Base-by-base conservation (phyloP, 2,329 filamentous ascomycete genomes). In the Fusarium torreyae region DNA sequence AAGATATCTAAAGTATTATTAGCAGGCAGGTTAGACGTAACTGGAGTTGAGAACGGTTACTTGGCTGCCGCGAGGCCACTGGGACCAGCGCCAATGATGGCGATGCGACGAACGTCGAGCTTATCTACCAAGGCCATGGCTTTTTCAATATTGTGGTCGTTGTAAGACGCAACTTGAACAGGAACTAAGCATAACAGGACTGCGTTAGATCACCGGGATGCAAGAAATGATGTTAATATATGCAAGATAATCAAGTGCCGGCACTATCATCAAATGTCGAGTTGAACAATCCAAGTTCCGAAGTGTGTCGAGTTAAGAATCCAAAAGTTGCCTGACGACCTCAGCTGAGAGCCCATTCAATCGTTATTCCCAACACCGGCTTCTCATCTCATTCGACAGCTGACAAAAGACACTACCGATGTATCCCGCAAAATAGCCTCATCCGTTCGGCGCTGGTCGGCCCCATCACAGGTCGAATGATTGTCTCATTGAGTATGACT, bases 1-100 rank as follows among this genome's bases (percentile, higher is more conserved):
- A 2, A 94, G 80, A 74, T 91, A 92, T 84, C 92, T 94, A 45
- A 8, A 31, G 8, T 0, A 20, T 17, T 9, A 17, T 59, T 26
- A 66, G 53, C 46, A 24, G 20, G 13, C 13, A n/a, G 20, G 9
- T n/a, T 9, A 20, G 6, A 5, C 13, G 28, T 4, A 31, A 15
- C 13, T 31, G 11, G 6, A 10, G 9, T 38, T n/a, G 11, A 48
- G 36, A 26, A 17, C 46, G 33, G 72, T 50, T 73, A 80, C 79
- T 78, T 81, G 36, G 78, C 90, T 33, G 89, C 88, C 55, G 88
- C 87, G 5, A 94, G 81, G 9, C 92, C 92, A 63, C 86, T 87
- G 1, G 92, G 90, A 1, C 92, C 92, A 14, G 89, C 91, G n/a
- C 92, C 92, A 63, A 94, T 88, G 43, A 94, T 85, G 63, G 89